phyloP scores from a whole-genome alignment of 164 flowering plant species.

The Magnolia kwangsiensis region DNA sequence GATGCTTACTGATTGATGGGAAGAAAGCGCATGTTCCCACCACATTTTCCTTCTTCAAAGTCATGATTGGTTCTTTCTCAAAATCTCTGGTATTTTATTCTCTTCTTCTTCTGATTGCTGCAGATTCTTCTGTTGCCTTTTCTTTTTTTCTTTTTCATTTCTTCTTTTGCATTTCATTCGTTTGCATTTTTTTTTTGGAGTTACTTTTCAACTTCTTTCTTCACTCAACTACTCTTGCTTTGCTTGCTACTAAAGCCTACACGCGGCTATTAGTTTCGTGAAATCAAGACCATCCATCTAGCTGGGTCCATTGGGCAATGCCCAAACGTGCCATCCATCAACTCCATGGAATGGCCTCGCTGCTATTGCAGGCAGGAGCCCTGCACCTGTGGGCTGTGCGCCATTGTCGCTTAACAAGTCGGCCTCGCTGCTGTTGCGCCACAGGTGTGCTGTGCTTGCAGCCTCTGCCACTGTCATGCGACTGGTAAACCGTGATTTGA shows the following conservation, averaged over 20 bases:
- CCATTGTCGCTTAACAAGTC: no score
- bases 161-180: neutral
- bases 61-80: conserved; percentile 19
- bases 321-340: no score
- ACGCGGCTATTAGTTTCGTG: neutral
- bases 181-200: no score
- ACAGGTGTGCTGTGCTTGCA: no score
- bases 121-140: neutral
- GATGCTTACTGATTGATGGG: conserved; percentile 20
- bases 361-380: no score
- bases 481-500: no score
- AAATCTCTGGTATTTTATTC: conserved; percentile 17
- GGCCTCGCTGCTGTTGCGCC: no score
- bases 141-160: neutral
- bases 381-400: no score
- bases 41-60: conserved; percentile 25
- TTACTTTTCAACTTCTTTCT: neutral
- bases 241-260: neutral
- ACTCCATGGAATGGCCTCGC: no score
- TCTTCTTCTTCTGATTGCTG: neutral
- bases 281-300: neutral
- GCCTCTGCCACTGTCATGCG: no score
- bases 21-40: conserved; percentile 15
- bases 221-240: neutral
- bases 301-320: no score